Evolutionary conservation across 139 green algal species (phyloP).

Genomic region (Chlamydomonas eustigma): DNA sequence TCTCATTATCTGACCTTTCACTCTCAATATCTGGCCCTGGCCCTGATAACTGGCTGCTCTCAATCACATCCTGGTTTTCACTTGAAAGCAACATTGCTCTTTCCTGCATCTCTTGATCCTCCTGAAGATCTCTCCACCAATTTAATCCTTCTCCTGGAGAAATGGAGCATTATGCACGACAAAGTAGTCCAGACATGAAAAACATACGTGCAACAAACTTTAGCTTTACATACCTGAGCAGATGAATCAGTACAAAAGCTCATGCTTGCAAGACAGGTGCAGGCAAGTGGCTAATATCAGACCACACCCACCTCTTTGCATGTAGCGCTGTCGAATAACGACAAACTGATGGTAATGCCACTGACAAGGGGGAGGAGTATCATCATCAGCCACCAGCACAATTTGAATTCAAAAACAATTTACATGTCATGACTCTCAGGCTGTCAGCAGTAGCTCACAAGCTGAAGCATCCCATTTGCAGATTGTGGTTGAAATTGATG

Average conservation of each 20-base stretch:
- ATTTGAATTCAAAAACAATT: no score
- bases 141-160: neutral
- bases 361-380: neutral
- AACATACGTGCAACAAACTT: no score
- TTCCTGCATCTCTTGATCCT: slow-evolving; percentile 5
- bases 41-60: neutral
- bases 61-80: neutral
- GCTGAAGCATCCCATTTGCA: no score
- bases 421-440: no score
- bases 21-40: neutral
- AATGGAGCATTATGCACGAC: neutral
- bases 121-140: neutral
- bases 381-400: slow-evolving; percentile 34
- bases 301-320: slow-evolving; percentile 37
- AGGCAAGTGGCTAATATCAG: no score
- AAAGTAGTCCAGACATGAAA: no score
- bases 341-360: slow-evolving; percentile 43
- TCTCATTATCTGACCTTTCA: no score
- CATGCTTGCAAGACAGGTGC: no score
- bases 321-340: slow-evolving; percentile 36
- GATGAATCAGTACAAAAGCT: no score
- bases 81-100: neutral
- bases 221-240: no score
- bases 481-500: no score
- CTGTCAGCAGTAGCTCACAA: no score